Evolutionary conservation across 768 basidiomycete genomes (phyloP).

Genomic region (Postia placenta): DNA sequence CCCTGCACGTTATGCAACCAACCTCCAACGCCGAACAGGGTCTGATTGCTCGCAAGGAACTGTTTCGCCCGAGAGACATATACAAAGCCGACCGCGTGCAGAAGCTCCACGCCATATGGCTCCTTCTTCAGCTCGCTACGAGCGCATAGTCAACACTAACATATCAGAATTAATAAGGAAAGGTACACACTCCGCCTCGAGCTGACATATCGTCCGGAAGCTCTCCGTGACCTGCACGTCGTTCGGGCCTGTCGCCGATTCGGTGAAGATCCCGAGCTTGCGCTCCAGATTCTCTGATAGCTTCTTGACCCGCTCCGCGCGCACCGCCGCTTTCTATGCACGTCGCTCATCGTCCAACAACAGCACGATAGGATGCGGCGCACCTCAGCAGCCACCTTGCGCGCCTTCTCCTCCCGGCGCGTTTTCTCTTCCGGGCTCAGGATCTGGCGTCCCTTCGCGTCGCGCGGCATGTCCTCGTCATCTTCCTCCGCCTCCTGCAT

Average conservation of each 20-base stretch:
- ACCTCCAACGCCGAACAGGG: slow-evolving; percentile 77
- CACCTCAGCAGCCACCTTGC: slow-evolving; percentile 65
- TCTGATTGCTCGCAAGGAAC: slow-evolving; percentile 65
- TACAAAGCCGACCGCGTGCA: slow-evolving; percentile 83
- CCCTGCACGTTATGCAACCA: slow-evolving; percentile 92
- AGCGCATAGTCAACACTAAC: not conserved
- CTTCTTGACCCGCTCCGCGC: slow-evolving; percentile 68
- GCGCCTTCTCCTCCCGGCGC: slow-evolving; percentile 60
- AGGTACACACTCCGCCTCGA: slow-evolving; percentile 72
- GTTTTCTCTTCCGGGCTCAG: slow-evolving; percentile 36
- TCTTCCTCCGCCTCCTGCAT: slow-evolving; percentile 81
- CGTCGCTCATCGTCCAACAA: not conserved
- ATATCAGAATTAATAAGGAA: not conserved
- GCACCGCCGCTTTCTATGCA: slow-evolving; percentile 68
- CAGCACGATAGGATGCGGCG: slow-evolving; percentile 12
- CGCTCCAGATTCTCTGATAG: slow-evolving; percentile 74
- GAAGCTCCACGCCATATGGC: slow-evolving; percentile 80
- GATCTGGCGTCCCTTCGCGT: slow-evolving; percentile 41
- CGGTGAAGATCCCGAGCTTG: slow-evolving; percentile 84
- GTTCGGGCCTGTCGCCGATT: slow-evolving; percentile 66
- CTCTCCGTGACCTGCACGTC: slow-evolving; percentile 66
- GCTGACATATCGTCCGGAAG: slow-evolving; percentile 69
- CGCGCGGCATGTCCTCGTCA: slow-evolving; percentile 44
- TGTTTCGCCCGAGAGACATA: slow-evolving; percentile 82
- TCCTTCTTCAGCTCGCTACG: slow-evolving; percentile 75